phyloP scores from a whole-genome alignment of 306 rosid species.

The Datisca glomerata region DNA sequence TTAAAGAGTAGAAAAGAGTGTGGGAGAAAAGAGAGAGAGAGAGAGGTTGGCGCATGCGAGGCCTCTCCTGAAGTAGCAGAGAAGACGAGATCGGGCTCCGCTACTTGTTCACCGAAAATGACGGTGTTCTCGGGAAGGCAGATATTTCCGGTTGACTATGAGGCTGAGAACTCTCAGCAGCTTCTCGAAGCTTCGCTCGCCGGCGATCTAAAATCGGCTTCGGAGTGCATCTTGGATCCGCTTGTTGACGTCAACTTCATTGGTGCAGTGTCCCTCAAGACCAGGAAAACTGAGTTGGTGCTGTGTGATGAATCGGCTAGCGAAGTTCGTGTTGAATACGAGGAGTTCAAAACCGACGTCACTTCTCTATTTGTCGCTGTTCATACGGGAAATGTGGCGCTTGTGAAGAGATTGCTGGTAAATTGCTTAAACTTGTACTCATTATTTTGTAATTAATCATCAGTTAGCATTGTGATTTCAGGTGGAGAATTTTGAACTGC shows the following conservation, averaged over 20 bases:
- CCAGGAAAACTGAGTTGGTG: conserved; percentile 39
- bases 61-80: conserved; percentile 8
- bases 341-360: conserved; percentile 73
- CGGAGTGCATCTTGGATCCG: conserved; percentile 56
- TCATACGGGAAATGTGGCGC: conserved; percentile 41
- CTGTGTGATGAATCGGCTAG: conserved; percentile 42
- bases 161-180: conserved; percentile 58
- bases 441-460: too few species aligned
- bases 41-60: conserved; percentile 14
- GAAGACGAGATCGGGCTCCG: conserved; percentile 3
- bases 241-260: conserved; percentile 73
- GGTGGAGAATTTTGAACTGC: neutral
- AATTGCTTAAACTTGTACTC: conserved; percentile 1
- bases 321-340: conserved; percentile 42
- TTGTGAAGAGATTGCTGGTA: conserved; percentile 73
- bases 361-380: conserved; percentile 86
- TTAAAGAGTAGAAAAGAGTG: conserved; percentile 5
- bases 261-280: conserved; percentile 54
- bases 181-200: conserved; percentile 74
- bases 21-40: neutral
- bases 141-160: conserved; percentile 76
- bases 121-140: conserved; percentile 72
- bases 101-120: conserved; percentile 28
- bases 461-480: too few species aligned
- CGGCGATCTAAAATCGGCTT: conserved; percentile 58